Evolutionary conservation across 176 grass and related monocot genomes (phyloP).

Genomic region (Rhipidocladum racemiflorum): DNA sequence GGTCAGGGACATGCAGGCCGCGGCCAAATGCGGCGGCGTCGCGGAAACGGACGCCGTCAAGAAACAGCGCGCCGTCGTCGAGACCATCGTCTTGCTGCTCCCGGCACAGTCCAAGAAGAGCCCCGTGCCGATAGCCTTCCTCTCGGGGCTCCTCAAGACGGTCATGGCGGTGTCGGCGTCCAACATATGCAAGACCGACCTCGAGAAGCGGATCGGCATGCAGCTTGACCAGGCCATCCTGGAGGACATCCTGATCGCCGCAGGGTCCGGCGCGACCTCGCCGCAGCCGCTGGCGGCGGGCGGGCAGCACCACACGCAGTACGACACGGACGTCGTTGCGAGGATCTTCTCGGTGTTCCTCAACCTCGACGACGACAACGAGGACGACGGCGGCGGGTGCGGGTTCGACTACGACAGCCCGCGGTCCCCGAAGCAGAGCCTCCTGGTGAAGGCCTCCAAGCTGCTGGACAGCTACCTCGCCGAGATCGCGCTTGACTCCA

Average conservation of each 20-base stretch:
- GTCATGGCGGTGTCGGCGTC: conserved; percentile 57
- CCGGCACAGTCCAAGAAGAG: conserved; percentile 78
- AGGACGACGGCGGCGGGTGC: conserved; percentile 30
- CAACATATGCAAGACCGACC: conserved; percentile 52
- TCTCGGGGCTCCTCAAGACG: conserved; percentile 82
- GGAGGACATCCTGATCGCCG: conserved; percentile 80
- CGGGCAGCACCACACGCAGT: conserved; percentile 44
- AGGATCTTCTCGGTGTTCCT: conserved; percentile 79
- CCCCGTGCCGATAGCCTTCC: conserved; percentile 79
- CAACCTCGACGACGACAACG: conserved; percentile 63
- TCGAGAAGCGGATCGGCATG: conserved; percentile 85
- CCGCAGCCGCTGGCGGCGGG: not conserved
- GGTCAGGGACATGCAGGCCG: conserved; percentile 49
- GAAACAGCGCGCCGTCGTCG: conserved; percentile 64
- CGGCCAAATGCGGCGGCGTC: not conserved
- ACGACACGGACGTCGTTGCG: conserved; percentile 74
- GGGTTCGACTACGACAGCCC: conserved; percentile 72
- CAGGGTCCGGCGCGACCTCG: not conserved
- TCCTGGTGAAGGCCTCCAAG: conserved; percentile 72
- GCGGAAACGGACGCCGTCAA: conserved; percentile 43
- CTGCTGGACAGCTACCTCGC: conserved; percentile 94
- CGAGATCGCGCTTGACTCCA: conserved; percentile 87
- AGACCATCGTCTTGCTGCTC: conserved; percentile 64
- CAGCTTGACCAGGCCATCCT: conserved; percentile 91
- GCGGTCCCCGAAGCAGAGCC: conserved; percentile 71